Evolutionary conservation across 1,139 yeast species (phyloP), one percentile per base, ranked within the genome.

Genomic region (Spathaspora jeffriesii): DNA sequence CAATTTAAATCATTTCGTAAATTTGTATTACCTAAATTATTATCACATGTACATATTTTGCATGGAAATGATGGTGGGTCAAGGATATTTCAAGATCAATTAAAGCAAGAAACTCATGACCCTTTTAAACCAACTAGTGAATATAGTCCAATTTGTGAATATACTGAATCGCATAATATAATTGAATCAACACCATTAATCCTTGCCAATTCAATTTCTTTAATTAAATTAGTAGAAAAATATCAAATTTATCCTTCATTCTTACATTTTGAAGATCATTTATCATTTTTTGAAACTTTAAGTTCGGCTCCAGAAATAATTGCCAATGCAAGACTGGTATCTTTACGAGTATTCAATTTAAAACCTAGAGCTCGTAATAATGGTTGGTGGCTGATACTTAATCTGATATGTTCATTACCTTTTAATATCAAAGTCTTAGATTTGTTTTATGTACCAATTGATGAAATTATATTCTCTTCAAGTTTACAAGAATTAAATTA

Each of bases 391-490:
- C 20, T n/a, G 32, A 5, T 45, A 7, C 6, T 45, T 14, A 28
- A 32, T 27, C 43, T 31, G 25, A 30, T 45, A 2, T 28, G 27
- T 11, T 15, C 23, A n/a, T 14, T 45, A 9, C 48, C 48, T 5
- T 45, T 22, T 14, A 45, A 43, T 30, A 45, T 42, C 17, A 41
- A 45, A 6, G 37, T 11, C 5, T 32, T 45, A 15, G 48, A 42
- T n/a, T 28, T 45, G 32, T 20, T 18, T 21, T 23, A 42, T 13
- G 34, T 45, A 4, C 41, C 45, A 10, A 20, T 45, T 25, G 48
- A 45, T 20, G 20, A 15, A 25, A 30, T 42, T 14, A 11, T 14
- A 23, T 31, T 45, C 21, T 25, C 40, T 6, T 39, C 34, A 8
- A 42, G 11, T 9, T 15, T 45, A 20, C 7, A 22, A 3, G 45